Evolutionary conservation across 257 asterid species (phyloP), one percentile per base, ranked within the genome.

Genomic region (Solanum medicagineum): DNA sequence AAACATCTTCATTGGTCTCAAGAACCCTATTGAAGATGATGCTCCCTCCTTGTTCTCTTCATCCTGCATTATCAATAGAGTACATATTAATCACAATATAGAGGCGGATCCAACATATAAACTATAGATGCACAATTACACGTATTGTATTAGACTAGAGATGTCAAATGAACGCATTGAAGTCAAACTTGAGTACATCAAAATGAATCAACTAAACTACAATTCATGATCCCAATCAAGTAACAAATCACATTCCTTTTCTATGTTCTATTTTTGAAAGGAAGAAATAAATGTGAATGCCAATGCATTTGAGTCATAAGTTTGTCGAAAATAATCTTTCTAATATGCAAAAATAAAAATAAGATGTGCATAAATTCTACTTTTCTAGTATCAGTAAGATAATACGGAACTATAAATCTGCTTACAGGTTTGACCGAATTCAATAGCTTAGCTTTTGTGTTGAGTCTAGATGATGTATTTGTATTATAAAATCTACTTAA

Each of bases 331-430:
- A 63, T 0, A 6, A 3, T 6, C 70, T 22, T 1, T n/a, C 0
- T 60, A n/a, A 10, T 0, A 1, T 1, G 20, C 6, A 57, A 0
- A 19, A 0, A 19, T 59, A 59, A 2, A 8, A 10, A n/a, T 59
- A 60, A 5, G 0, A 63, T 24, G 1, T n/a, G 0, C 2, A 1
- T 63, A 22, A 2, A 3, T 63, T 24, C 8, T 63, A 13, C 10
- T 2, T 29, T 29, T 2, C 32, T 2, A 29, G 0, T 29, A 32
- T 32, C 3, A 3, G 36, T 32, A 32, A 32, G 36, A 32, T 32
- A 3, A 32, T 32, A 32, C 36, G 16, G 0, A 62, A 3, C 71
- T 62, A 22, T 1, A 22, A 11, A 4, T 22, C 1, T 5, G 29
- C 40, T 22, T 0, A 62, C 1, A 22, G 0, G 6, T 62, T 22